Evolutionary conservation across 2,329 filamentous ascomycete species (phyloP).

Genomic region (Tympanopsis confertula): DNA sequence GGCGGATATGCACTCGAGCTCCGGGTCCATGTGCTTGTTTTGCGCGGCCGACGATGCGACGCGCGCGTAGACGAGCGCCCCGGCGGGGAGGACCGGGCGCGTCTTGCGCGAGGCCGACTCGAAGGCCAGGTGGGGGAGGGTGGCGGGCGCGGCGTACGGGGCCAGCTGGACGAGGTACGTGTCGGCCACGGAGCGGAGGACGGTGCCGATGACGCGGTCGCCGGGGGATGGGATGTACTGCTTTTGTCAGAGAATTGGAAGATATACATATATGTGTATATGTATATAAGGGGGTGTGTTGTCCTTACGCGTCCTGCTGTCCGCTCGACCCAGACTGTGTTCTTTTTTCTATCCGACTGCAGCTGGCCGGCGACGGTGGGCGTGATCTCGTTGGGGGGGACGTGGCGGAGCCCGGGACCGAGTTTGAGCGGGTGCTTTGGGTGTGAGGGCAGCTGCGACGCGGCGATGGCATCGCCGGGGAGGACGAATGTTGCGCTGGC

Average conservation of each 20-base stretch:
- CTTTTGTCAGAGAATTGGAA: slow-evolving; percentile 12
- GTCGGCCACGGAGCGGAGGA: slow-evolving; percentile 66
- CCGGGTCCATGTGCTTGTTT: slow-evolving; percentile 77
- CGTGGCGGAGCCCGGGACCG: slow-evolving; percentile 72
- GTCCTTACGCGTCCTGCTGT: slow-evolving; percentile 53
- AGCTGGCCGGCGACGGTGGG: slow-evolving; percentile 58
- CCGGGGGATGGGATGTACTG: slow-evolving; percentile 71
- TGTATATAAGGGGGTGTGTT: slow-evolving; percentile 18
- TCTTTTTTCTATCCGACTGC: slow-evolving; percentile 59
- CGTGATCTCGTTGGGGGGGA: slow-evolving; percentile 64
- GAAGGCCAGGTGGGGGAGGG: slow-evolving; percentile 81
- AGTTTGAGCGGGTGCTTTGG: slow-evolving; percentile 64
- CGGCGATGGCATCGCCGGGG: slow-evolving; percentile 67
- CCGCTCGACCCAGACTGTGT: slow-evolving; percentile 67
- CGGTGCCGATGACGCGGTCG: slow-evolving; percentile 80
- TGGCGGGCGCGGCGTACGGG: slow-evolving; percentile 47
- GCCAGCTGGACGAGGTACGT: slow-evolving; percentile 71
- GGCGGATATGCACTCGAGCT: slow-evolving; percentile 79
- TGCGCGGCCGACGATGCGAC: slow-evolving; percentile 62
- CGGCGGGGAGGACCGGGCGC: slow-evolving; percentile 62
- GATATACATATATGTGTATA: slow-evolving; percentile 4
- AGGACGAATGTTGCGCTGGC: slow-evolving; percentile 56
- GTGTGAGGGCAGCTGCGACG: slow-evolving; percentile 53
- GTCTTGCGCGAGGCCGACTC: slow-evolving; percentile 89
- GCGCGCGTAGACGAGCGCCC: slow-evolving; percentile 80